These are phyloP conservation scores for Nicotiana benthamiana DNA, from an alignment of 257 asterid genomes.

Conservation along the genomic window DNA sequence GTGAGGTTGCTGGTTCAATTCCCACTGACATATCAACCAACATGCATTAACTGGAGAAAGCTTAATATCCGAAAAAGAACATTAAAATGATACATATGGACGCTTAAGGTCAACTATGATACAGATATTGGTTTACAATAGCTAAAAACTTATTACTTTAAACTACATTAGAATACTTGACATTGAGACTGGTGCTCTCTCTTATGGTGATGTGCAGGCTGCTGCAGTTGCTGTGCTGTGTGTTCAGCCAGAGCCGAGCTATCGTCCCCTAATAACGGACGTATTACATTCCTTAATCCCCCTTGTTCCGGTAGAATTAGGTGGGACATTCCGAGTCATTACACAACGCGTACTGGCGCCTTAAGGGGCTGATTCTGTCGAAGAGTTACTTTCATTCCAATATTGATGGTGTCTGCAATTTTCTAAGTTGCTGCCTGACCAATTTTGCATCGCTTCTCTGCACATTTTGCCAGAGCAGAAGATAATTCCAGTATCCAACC, in stretches of 20 bases:
- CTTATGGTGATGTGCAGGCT: constrained; percentile 30
- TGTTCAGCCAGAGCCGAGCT: constrained; percentile 74
- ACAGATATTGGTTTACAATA: background rate
- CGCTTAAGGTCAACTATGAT: background rate
- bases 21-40: background rate
- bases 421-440: background rate
- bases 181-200: background rate
- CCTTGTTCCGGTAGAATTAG: constrained; percentile 60
- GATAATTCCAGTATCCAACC: background rate
- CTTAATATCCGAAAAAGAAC: background rate
- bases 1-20: too few relatives aligned
- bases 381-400: background rate
- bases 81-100: background rate
- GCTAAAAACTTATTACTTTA: background rate
- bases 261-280: constrained; percentile 72
- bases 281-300: constrained; percentile 73
- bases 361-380: constrained; percentile 1
- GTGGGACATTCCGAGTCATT: constrained; percentile 49
- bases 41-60: background rate
- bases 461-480: background rate
- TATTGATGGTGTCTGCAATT: background rate
- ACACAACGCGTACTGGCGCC: constrained; percentile 4
- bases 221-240: constrained; percentile 84
- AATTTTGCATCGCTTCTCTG: background rate
- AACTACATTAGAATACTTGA: background rate